phyloP scores from a whole-genome alignment of 345 rosid genomes.

The Raphanus raphanistrum region DNA sequence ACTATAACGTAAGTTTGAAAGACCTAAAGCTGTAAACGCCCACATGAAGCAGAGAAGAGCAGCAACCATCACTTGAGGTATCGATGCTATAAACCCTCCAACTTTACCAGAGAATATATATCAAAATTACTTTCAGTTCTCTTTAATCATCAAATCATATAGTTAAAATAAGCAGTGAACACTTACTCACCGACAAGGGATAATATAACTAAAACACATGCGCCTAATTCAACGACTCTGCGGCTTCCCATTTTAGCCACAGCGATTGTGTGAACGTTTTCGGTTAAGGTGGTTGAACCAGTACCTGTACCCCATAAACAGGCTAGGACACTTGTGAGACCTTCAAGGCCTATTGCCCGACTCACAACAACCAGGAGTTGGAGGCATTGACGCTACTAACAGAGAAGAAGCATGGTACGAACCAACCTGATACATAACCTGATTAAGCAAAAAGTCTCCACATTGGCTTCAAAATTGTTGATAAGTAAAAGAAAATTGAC shows the following conservation, averaged over 20 bases:
- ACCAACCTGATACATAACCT: slow-evolving; percentile 62
- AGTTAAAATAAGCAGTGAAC: slow-evolving; percentile 10
- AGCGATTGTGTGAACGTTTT: slow-evolving; percentile 96
- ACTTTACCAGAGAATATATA: slow-evolving; percentile 69
- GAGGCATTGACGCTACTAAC: slow-evolving; percentile 90
- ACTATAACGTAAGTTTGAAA: slow-evolving; percentile 94
- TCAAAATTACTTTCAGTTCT: not conserved
- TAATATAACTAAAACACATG: slow-evolving; percentile 64
- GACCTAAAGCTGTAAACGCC: slow-evolving; percentile 95
- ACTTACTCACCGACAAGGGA: slow-evolving; percentile 89
- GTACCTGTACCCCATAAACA: slow-evolving; percentile 99
- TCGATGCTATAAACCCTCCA: slow-evolving; percentile 94
- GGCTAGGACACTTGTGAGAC: slow-evolving; percentile 82
- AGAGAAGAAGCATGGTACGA: slow-evolving; percentile 93
- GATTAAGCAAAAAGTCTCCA: not conserved
- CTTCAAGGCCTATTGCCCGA: slow-evolving; percentile 96
- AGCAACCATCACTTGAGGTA: slow-evolving; percentile 95
- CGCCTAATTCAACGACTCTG: slow-evolving; percentile 86
- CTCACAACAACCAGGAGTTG: slow-evolving; percentile 85
- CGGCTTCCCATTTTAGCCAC: slow-evolving; percentile 99
- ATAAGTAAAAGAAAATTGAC: not conserved
- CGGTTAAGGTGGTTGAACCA: slow-evolving; percentile 90
- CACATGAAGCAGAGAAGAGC: slow-evolving; percentile 98
- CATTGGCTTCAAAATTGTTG: not conserved
- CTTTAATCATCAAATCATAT: not conserved